A percentile compares a stretch with the other conserved stretches of the same genome.
Conservation (phyloP, 148 eudicot genomes). For the Nepenthes mirabilis region DNA sequence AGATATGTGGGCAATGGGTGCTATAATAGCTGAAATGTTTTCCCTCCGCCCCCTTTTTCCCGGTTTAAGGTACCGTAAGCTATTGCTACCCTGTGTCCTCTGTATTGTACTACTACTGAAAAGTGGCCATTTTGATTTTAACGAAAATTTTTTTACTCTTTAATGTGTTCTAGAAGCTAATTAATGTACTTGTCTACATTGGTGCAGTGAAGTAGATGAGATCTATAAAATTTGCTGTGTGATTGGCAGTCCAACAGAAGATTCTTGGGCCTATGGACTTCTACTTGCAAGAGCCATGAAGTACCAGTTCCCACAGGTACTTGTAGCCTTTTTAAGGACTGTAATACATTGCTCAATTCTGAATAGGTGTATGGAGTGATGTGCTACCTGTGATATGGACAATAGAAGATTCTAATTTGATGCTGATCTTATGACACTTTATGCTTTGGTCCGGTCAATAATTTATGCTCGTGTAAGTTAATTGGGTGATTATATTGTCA, state of each 20-base stretch:
- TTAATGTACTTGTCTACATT: not conserved
- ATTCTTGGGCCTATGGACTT: constrained; percentile 60
- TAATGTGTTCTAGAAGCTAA: too few species aligned
- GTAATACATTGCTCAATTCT: not conserved
- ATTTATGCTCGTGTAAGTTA: too few species aligned
- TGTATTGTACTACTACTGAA: too few species aligned
- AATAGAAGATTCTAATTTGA: too few species aligned
- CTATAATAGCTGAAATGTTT: constrained; percentile 89
- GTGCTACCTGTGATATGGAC: too few species aligned
- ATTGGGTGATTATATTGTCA: too few species aligned
- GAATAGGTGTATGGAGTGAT: too few species aligned
- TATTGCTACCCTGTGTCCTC: not conserved
- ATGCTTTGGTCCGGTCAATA: too few species aligned
- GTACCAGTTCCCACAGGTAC: constrained; percentile 82
- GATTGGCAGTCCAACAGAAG: constrained; percentile 60
- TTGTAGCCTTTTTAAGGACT: not conserved
- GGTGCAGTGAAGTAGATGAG: constrained; percentile 78
- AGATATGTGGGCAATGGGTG: constrained; percentile 99
- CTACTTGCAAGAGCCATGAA: constrained; percentile 59
- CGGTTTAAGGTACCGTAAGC: constrained; percentile 50
- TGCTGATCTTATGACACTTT: too few species aligned
- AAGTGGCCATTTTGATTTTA: too few species aligned
- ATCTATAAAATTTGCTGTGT: constrained; percentile 84
- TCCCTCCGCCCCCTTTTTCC: constrained; percentile 87
- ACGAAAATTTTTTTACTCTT: too few species aligned